A percentile compares a stretch with the other conserved stretches of the same genome.
These are phyloP conservation scores for Mycena indigotica DNA, from an alignment of 768 basidiomycete genomes.

Conservation along the genomic window DNA sequence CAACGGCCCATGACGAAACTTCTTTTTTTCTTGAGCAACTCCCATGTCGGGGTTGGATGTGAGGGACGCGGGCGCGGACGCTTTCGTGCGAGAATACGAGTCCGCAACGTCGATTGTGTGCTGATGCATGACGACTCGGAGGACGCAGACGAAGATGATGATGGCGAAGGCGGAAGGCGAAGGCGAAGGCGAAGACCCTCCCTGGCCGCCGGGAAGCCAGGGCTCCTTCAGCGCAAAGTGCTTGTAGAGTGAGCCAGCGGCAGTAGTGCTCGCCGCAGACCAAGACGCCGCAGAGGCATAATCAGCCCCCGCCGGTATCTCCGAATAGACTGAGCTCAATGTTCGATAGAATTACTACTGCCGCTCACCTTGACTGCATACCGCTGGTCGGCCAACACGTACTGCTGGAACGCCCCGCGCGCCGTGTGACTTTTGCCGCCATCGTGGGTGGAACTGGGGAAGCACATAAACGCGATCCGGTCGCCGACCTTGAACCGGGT, in stretches of 20 bases:
- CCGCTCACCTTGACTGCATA: neutral
- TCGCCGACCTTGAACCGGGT: neutral
- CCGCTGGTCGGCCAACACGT: neutral
- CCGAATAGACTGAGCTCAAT: neutral
- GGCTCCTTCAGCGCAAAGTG: neutral
- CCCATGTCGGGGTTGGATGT: no score
- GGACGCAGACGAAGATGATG: no score
- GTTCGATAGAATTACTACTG: neutral
- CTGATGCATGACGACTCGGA: no score
- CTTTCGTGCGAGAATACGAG: no score
- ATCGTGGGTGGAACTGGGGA: neutral
- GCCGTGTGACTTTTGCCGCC: neutral
- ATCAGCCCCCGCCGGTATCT: neutral
- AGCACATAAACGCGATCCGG: neutral
- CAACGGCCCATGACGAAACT: no score
- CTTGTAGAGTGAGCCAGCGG: neutral
- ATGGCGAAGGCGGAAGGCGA: no score
- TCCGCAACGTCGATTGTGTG: no score
- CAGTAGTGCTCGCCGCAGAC: neutral
- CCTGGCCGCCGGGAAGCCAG: slow-evolving; percentile 5
- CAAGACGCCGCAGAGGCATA: slow-evolving; percentile 3
- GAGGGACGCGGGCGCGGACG: no score
- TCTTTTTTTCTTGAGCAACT: no score
- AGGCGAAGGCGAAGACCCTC: no score
- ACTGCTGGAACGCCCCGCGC: neutral